Percentiles rank a stretch among this genome's conserved stretches.
Conservation (phyloP, 2,329 filamentous ascomycete species). For the Rutstroemia sp. region DNA sequence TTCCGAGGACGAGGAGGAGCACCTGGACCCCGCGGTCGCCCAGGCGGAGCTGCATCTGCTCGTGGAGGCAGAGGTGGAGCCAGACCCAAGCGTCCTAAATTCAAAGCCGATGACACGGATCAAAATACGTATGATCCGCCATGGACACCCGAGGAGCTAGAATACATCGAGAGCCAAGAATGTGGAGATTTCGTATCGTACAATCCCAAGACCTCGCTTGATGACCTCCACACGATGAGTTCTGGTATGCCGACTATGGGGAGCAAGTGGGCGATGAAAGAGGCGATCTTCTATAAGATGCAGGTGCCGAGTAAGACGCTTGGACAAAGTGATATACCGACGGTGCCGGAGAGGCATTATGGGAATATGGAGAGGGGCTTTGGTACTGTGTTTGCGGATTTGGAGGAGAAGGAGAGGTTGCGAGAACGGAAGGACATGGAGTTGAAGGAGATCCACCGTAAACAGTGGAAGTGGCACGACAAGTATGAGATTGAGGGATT, state of each 20-base stretch:
- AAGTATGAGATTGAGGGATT: conserved; percentile 8
- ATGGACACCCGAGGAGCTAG: conserved; percentile 18
- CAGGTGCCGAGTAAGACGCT: conserved; percentile 20
- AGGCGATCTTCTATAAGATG: conserved; percentile 23
- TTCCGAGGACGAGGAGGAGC: conserved; percentile 11
- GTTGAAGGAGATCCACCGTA: not conserved
- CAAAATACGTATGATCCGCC: conserved; percentile 13
- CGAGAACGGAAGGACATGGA: conserved; percentile 5
- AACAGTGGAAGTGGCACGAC: not conserved
- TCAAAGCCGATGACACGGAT: not conserved
- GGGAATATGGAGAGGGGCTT: conserved; percentile 14
- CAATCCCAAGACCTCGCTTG: conserved; percentile 19
- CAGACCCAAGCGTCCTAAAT: not conserved
- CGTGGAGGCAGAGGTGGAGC: conserved; percentile 3
- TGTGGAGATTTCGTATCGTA: conserved; percentile 22
- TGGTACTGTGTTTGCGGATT: conserved; percentile 24
- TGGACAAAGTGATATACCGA: conserved; percentile 8
- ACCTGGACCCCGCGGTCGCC: conserved; percentile 4
- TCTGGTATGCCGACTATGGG: conserved; percentile 19
- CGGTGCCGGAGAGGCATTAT: conserved; percentile 14
- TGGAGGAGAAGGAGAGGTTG: conserved; percentile 13
- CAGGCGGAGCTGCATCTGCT: not conserved
- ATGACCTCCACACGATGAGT: conserved; percentile 16
- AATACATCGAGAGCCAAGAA: conserved; percentile 18
- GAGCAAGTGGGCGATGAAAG: conserved; percentile 18